Evolutionary conservation across 441 rosid genomes (phyloP).

Genomic region (Populus hybrid): DNA sequence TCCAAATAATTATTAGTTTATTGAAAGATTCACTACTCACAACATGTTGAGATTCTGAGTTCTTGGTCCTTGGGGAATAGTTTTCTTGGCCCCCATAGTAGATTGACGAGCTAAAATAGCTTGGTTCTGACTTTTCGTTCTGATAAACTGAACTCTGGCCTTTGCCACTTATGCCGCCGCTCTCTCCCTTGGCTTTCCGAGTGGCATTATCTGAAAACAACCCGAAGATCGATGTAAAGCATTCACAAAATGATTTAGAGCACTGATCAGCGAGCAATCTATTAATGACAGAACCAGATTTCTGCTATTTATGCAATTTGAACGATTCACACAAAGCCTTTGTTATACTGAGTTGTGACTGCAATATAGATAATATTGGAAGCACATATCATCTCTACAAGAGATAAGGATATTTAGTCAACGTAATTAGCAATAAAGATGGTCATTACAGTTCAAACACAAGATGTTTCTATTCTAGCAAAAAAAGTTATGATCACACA

Average conservation of each 20-base stretch:
- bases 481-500: conserved; percentile 4
- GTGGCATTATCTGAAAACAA: background rate
- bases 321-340: too few relatives aligned
- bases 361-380: background rate
- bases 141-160: conserved; percentile 39
- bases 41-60: conserved; percentile 28
- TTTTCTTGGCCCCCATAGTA: conserved; percentile 91
- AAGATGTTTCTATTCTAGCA: background rate
- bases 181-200: conserved; percentile 33
- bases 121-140: conserved; percentile 56
- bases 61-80: conserved; percentile 51
- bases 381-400: background rate
- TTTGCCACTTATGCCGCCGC: conserved; percentile 18
- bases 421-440: background rate
- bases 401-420: background rate
- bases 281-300: background rate
- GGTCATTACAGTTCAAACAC: background rate
- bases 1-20: background rate
- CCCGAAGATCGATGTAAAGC: background rate
- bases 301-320: background rate
- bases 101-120: conserved; percentile 75
- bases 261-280: background rate
- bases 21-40: conserved; percentile 25
- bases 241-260: background rate
- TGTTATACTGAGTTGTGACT: background rate